Evolutionary conservation across 495 filamentous ascomycete species (phyloP), one percentile per base, ranked within the genome.

Genomic region (Penicillium argentinense): DNA sequence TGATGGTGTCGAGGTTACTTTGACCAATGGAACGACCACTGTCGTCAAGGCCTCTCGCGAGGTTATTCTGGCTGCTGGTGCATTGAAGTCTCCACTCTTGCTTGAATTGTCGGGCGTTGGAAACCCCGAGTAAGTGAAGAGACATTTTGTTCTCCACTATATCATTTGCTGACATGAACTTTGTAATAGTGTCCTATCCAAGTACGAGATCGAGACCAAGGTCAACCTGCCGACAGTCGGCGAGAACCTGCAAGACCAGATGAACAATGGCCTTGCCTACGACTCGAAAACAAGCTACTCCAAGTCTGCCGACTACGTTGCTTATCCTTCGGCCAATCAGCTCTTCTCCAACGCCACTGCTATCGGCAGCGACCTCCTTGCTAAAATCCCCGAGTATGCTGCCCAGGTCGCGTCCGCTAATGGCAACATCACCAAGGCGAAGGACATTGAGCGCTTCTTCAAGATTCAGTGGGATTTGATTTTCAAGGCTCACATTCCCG

Each of bases 401-500:
- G 50, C 54, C 12, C 45, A 55, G 13, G 47, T 59, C 14, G 47
- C 47, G 4, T 48, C 47, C 7, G 51, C 51, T 17, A 59, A 55
- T 17, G 56, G 51, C 2, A 55, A 55, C 16, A 28, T 55, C 5
- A 59, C 51, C 21, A 51, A 51, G 28, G 48, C 45, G 9, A 29
- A 30, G 4, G 48, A 56, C 18, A 38, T 59, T 12, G 29, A 52
- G 8, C 41, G 47, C 13, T 59, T 59, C 48, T 59, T 59, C 33
- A 59, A 53, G 27, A 49, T 59, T 21, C 56, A 59, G 28, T 56
- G 52, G 52, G 40, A 59, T 21, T 19, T 59, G 12, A 59, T 59
- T 22, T 59, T 76, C 53, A 66, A 72, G 12, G 30, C 54, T 4
- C 49, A 65, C 13, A 62, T 77, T 8, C 72, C 74, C 3, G 57